phyloP scores from a whole-genome alignment of 257 asterid genomes.

The Nicotiana tabacum region DNA sequence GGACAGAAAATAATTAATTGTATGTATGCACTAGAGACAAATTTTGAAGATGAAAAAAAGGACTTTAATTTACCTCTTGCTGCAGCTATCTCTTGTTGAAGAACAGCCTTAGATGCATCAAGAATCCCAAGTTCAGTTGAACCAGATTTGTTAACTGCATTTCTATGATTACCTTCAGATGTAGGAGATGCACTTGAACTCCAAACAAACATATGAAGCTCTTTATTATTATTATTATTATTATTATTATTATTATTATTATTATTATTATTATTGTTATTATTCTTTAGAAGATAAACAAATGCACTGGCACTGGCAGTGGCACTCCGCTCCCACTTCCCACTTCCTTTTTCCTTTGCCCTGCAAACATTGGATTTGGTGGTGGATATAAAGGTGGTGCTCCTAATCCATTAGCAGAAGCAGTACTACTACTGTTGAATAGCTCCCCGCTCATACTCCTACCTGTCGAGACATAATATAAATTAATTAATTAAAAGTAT shows the following conservation, averaged over 20 bases:
- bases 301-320: background rate
- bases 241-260: conserved; percentile 19
- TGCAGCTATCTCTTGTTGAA: conserved; percentile 45
- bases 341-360: conserved; percentile 55
- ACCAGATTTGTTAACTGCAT: conserved; percentile 43
- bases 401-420: background rate
- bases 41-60: background rate
- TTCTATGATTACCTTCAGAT: conserved; percentile 60
- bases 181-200: conserved; percentile 93
- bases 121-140: conserved; percentile 36
- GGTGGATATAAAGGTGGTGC: conserved; percentile 53
- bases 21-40: background rate
- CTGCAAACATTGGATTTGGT: conserved; percentile 72
- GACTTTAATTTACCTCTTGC: conserved; percentile 37
- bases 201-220: conserved; percentile 92
- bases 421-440: conserved; percentile 17
- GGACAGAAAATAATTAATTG: background rate
- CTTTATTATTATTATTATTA: conserved; percentile 30
- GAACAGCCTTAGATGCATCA: conserved; percentile 50
- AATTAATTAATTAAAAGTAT: background rate
- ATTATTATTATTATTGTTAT: conserved; percentile 10
- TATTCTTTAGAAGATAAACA: no score
- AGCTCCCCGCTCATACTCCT: conserved; percentile 82
- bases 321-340: conserved; percentile 12
- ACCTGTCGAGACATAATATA: conserved; percentile 17